Conservation (phyloP, 108 stramenopile species). For the Discostella stelligeroides region DNA sequence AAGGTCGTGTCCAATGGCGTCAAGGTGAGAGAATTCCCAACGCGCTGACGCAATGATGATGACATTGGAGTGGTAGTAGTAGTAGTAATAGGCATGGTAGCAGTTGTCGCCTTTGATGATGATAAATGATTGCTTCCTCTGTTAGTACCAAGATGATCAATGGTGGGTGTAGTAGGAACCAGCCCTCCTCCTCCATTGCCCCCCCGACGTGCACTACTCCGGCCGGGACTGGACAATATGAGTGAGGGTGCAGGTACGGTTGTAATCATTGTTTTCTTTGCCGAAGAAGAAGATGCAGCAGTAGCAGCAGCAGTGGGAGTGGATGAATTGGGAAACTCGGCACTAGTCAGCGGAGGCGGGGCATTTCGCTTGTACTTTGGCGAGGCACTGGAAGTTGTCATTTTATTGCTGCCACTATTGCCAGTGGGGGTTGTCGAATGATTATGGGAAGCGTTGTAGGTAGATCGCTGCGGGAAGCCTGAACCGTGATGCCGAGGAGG, state of each 20-base stretch:
- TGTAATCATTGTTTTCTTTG: not conserved
- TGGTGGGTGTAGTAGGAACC: not conserved
- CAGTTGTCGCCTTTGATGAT: no score
- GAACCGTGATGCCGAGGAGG: slow-evolving; percentile 2
- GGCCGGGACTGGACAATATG: slow-evolving; percentile 18
- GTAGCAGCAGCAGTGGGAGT: not conserved
- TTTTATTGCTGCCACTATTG: slow-evolving; percentile 1
- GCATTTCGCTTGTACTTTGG: slow-evolving; percentile 47
- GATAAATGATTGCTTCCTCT: no score
- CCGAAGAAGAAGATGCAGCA: not conserved
- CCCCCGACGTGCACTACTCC: slow-evolving; percentile 9
- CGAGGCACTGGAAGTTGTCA: slow-evolving; percentile 11
- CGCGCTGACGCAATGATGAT: slow-evolving; percentile 35
- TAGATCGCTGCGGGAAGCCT: not conserved
- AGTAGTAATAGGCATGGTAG: no score
- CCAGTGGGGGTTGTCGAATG: not conserved
- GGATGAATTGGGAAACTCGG: not conserved
- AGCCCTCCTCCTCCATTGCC: slow-evolving; percentile 1
- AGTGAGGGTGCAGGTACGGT: not conserved
- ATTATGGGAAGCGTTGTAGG: not conserved
- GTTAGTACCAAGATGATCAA: no score
- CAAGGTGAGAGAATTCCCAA: slow-evolving; percentile 29
- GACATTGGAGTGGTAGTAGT: not conserved
- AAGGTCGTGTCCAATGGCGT: slow-evolving; percentile 42
- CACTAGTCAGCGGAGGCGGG: slow-evolving; percentile 27